Conservation (phyloP, 2,329 filamentous ascomycete genomes). For the Exophiala bonariae region DNA sequence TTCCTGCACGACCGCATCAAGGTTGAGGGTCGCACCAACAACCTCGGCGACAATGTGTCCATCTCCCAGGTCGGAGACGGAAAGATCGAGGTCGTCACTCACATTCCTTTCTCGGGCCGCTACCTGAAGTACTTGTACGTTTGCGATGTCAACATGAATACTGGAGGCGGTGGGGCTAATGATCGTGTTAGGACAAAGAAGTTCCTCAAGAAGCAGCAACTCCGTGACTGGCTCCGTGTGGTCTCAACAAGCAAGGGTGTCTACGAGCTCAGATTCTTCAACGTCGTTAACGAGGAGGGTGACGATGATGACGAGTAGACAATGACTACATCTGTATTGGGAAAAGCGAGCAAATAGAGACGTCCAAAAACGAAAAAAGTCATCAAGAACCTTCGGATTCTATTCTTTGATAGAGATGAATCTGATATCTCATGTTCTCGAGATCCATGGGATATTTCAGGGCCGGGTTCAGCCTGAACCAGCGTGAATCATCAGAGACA, state of each 20-base stretch:
- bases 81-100: conserved; percentile 96
- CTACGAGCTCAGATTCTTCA: conserved; percentile 99
- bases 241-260: conserved; percentile 97
- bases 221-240: conserved; percentile 99
- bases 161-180: not conserved
- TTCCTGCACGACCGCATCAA: conserved; percentile 99
- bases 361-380: not conserved
- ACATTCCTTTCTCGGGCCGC: conserved; percentile 96
- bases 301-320: conserved; percentile 98
- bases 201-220: conserved; percentile 99
- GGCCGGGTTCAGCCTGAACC: conserved; percentile 71
- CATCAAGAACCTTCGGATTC: not conserved
- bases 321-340: conserved; percentile 13
- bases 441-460: conserved; percentile 79
- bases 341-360: no score
- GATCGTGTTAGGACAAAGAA: conserved; percentile 81
- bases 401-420: conserved; percentile 70
- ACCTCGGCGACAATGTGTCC: conserved; percentile 90
- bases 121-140: conserved; percentile 99
- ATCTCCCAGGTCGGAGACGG: conserved; percentile 91
- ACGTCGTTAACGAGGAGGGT: conserved; percentile 96
- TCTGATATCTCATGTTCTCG: conserved; percentile 94
- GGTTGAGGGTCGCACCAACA: conserved; percentile 96
- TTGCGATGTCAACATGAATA: no score
- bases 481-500: conserved; percentile 72